These are phyloP conservation scores for Penicillium manginii DNA, from an alignment of 495 filamentous ascomycete species.

Conservation along the genomic window DNA sequence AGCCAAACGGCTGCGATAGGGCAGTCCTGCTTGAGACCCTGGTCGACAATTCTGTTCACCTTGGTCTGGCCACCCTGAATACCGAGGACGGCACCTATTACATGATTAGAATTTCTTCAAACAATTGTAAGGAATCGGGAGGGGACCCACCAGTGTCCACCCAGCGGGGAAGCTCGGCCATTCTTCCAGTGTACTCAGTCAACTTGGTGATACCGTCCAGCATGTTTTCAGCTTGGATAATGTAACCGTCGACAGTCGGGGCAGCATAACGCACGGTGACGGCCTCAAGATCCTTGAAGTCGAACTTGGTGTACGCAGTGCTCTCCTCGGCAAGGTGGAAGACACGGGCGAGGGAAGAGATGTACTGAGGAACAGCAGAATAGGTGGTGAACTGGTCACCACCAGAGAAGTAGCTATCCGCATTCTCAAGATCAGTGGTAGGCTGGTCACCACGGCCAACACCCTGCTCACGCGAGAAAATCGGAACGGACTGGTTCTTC, in stretches of 20 bases:
- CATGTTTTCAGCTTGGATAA: constrained; percentile 29
- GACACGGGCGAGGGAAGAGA: constrained; percentile 22
- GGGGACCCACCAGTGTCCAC: constrained; percentile 16
- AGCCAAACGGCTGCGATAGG: constrained; percentile 32
- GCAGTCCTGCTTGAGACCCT: constrained; percentile 18
- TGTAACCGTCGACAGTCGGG: constrained; percentile 19
- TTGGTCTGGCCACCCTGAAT: constrained; percentile 31
- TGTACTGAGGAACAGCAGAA: constrained; percentile 28
- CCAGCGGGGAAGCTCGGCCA: constrained; percentile 27
- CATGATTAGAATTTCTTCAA: neutral
- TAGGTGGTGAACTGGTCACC: constrained; percentile 31
- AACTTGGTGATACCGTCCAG: constrained; percentile 28
- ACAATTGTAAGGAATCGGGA: neutral
- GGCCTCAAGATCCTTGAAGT: constrained; percentile 19
- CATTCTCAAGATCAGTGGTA: constrained; percentile 22
- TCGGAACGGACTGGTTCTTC: constrained; percentile 33
- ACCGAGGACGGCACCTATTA: constrained; percentile 19
- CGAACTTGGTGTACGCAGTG: constrained; percentile 30
- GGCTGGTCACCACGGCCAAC: constrained; percentile 35
- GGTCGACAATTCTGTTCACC: constrained; percentile 26
- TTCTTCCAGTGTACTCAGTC: constrained; percentile 28
- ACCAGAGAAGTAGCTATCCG: constrained; percentile 30
- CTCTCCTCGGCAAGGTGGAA: constrained; percentile 27
- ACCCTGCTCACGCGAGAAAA: constrained; percentile 33
- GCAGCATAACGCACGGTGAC: constrained; percentile 30